Evolutionary conservation across 1,139 yeast species (phyloP).

Genomic region (Taiozyma sp.): DNA sequence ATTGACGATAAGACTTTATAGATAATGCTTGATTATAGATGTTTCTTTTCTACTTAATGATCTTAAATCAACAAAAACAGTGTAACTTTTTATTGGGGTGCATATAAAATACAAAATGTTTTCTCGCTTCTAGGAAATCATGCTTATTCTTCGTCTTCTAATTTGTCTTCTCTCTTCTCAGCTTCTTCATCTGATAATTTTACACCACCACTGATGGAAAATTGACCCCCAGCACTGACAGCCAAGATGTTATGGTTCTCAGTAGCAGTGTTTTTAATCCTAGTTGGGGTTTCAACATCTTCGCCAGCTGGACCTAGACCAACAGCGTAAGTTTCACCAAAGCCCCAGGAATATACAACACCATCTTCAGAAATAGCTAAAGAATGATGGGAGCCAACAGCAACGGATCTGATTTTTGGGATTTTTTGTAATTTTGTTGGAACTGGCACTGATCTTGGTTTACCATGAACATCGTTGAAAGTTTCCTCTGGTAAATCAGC

Average conservation of each 20-base stretch:
- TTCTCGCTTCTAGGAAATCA: not conserved
- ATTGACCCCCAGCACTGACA: slow-evolving; percentile 94
- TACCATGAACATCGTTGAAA: slow-evolving; percentile 73
- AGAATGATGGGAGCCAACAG: slow-evolving; percentile 91
- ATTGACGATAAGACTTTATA: slow-evolving; percentile 24
- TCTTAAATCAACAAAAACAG: not conserved
- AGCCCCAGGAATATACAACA: slow-evolving; percentile 91
- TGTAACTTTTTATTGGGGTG: not conserved
- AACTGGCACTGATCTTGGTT: slow-evolving; percentile 79
- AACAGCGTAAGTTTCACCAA: slow-evolving; percentile 92
- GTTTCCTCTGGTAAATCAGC: slow-evolving; percentile 61
- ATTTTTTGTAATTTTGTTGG: slow-evolving; percentile 64
- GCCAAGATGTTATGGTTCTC: slow-evolving; percentile 61
- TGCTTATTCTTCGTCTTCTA: slow-evolving; percentile 28
- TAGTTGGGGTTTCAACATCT: slow-evolving; percentile 80
- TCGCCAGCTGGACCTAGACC: slow-evolving; percentile 93
- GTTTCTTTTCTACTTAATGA: not conserved
- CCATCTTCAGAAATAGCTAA: slow-evolving; percentile 84
- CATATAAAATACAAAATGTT: not conserved
- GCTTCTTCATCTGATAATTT: slow-evolving; percentile 56
- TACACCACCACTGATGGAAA: slow-evolving; percentile 79
- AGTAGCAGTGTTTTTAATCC: slow-evolving; percentile 91
- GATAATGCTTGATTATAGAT: not conserved
- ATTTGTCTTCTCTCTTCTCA: slow-evolving; percentile 52
- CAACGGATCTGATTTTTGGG: slow-evolving; percentile 57